Evolutionary conservation across 306 rosid species (phyloP), one percentile per base, ranked within the genome.

Genomic region (Vigna nakashimae): DNA sequence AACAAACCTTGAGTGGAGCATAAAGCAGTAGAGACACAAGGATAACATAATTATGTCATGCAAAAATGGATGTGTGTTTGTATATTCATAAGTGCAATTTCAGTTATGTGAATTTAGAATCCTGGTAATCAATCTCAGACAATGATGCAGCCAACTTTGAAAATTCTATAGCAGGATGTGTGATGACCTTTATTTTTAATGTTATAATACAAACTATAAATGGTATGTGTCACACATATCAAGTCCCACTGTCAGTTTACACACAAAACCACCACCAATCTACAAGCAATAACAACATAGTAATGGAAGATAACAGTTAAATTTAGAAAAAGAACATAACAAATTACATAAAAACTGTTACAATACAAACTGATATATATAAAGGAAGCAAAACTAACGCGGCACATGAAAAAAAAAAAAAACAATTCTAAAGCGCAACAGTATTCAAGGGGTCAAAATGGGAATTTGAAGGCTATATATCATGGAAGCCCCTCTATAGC

Each of bases 1-100:
- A 16, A 26, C 43, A 40, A 15, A 74, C 36, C 43, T 17, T 46
- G 51, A 42, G 16, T 26, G 18, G 7, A 36, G 66, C 20, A 26
- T 10, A 74, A 59, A 45, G n/a, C 46, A 58, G n/a, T 43, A 16
- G 18, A 71, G 68, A 74, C 56, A 58, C 18, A 45, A 28, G 69
- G 48, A 42, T 24, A 59, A 28, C 69, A 28, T 45, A 28, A 53
- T 71, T 71, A 49, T 34, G 38, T 34, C 7, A 34, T 34, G 28
- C 66, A 30, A 30, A 60, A 30, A 60, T 14, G 14, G 15, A 59
- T 59, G 43, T n/a, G 38, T 34, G 32, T 59, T 68, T 68, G 11
- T 68, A 43, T 11, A 69, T 57, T 45, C 26, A 58, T 3, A 38
- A 36, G 40, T 55, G 65, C 30, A 77, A 40, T 45, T 77, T 58